Conservation (phyloP, 805 yeast genomes). For the Saccharomyces paradoxus region DNA sequence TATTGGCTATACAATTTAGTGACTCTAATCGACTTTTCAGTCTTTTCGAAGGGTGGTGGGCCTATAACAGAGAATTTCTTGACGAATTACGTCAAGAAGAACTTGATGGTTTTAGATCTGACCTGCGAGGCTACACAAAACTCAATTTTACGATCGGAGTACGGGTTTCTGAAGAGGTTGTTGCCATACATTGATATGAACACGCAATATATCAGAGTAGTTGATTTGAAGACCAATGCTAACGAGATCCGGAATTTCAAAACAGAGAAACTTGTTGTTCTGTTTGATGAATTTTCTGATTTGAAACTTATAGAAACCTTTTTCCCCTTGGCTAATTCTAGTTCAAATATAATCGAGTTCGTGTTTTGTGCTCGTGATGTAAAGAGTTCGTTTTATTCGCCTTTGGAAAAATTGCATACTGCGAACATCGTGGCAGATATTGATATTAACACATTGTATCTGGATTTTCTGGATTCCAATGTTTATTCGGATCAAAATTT, state of each 20-base stretch:
- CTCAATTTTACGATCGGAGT: neutral
- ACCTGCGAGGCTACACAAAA: neutral
- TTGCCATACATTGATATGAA: neutral
- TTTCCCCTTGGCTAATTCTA: neutral
- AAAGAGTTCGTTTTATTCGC: neutral
- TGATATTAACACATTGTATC: neutral
- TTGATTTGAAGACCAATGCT: neutral
- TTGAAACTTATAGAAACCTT: neutral
- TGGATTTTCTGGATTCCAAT: conserved; percentile 1
- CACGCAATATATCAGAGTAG: neutral
- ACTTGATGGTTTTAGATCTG: neutral
- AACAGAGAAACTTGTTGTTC: neutral
- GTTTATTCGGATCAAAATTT: conserved; percentile 3
- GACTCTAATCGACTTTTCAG: neutral
- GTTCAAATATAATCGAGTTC: neutral
- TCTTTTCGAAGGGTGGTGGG: neutral
- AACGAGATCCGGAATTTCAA: neutral
- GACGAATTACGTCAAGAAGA: neutral
- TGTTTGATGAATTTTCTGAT: neutral
- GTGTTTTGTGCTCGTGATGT: neutral
- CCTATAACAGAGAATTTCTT: neutral
- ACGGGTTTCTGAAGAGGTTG: neutral
- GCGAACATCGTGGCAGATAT: neutral
- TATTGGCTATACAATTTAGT: neutral
- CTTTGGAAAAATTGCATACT: neutral